Percentiles rank a stretch among this genome's conserved stretches.
Conservation (phyloP, 768 basidiomycete species). For the Pisolithus albus region DNA sequence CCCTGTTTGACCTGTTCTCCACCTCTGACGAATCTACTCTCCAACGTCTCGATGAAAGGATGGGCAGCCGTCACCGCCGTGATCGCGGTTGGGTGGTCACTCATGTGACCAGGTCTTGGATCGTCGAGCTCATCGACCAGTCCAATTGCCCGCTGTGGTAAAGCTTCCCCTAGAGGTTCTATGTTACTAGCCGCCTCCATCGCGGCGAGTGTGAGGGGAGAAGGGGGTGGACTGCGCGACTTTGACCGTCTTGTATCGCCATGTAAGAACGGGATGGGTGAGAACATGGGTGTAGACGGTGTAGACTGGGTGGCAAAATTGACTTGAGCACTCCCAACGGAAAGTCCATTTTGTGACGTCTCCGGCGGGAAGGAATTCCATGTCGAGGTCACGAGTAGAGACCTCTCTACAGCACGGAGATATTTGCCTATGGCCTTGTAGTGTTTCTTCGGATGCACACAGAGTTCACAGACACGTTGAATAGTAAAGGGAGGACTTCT, state of each 20-base stretch:
- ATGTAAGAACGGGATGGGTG: slow-evolving; percentile 82
- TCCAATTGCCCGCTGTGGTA: slow-evolving; percentile 50
- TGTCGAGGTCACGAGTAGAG: slow-evolving; percentile 77
- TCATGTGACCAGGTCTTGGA: slow-evolving; percentile 77
- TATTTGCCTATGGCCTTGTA: slow-evolving; percentile 83
- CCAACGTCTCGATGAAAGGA: slow-evolving; percentile 51
- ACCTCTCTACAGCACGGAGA: slow-evolving; percentile 77
- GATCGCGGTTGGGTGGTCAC: slow-evolving; percentile 69
- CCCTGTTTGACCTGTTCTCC: slow-evolving; percentile 23
- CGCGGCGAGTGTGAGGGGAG: slow-evolving; percentile 51
- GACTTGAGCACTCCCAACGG: slow-evolving; percentile 30
- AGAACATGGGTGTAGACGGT: slow-evolving; percentile 77
- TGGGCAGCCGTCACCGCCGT: slow-evolving; percentile 51
- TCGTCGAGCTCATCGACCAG: slow-evolving; percentile 84
- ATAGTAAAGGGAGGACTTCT: slow-evolving; percentile 80
- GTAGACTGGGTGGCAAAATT: slow-evolving; percentile 45
- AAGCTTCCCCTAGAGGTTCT: slow-evolving; percentile 32
- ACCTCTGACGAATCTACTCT: slow-evolving; percentile 57
- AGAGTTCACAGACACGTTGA: slow-evolving; percentile 82
- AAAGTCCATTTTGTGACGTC: slow-evolving; percentile 24
- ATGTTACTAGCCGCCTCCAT: slow-evolving; percentile 27
- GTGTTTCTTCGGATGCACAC: slow-evolving; percentile 56
- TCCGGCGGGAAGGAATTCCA: slow-evolving; percentile 61
- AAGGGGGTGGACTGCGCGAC: slow-evolving; percentile 74
- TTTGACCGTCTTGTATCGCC: slow-evolving; percentile 75